phyloP scores from a whole-genome alignment of 192 early-diverging fungal genomes.

The Entophlyctis luteolus region DNA sequence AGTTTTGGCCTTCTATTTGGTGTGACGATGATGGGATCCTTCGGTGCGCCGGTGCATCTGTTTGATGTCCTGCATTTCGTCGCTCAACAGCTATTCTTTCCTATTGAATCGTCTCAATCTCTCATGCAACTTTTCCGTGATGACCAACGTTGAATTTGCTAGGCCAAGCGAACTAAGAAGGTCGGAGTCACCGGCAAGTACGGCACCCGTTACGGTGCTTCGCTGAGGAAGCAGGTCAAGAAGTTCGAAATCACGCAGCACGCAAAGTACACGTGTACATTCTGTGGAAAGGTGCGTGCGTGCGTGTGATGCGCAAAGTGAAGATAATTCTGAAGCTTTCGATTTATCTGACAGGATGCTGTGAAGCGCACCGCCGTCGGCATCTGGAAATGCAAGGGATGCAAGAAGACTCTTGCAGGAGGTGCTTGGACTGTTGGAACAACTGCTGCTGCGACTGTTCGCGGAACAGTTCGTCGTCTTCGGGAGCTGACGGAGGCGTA shows the following conservation, averaged over 20 bases:
- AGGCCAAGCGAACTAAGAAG: conserved; percentile 91
- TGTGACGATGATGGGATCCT: too few species aligned
- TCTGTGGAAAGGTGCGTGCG: conserved; percentile 99
- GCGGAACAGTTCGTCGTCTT: conserved; percentile 96
- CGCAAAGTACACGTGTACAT: conserved; percentile 98
- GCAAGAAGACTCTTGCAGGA: conserved; percentile 91
- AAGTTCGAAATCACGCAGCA: conserved; percentile 99
- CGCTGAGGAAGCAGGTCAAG: conserved; percentile 93
- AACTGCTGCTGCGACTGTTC: conserved; percentile 83
- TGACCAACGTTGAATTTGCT: too few species aligned
- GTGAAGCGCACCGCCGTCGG: conserved; percentile 93
- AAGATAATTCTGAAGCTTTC: too few species aligned
- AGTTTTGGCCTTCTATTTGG: too few species aligned
- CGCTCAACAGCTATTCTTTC: too few species aligned
- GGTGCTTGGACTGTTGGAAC: conserved; percentile 96
- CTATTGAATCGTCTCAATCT: too few species aligned
- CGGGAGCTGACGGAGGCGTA: conserved; percentile 88
- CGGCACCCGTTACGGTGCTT: conserved; percentile 99
- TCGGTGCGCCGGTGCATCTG: too few species aligned
- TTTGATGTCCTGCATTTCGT: too few species aligned
- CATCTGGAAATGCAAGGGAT: conserved; percentile 98
- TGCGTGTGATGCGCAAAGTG: too few species aligned
- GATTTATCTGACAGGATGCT: too few species aligned
- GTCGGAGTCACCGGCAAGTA: conserved; percentile 99
- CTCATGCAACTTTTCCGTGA: too few species aligned